phyloP scores from a whole-genome alignment of 768 basidiomycete species.

The Panaeolus papilionaceus region DNA sequence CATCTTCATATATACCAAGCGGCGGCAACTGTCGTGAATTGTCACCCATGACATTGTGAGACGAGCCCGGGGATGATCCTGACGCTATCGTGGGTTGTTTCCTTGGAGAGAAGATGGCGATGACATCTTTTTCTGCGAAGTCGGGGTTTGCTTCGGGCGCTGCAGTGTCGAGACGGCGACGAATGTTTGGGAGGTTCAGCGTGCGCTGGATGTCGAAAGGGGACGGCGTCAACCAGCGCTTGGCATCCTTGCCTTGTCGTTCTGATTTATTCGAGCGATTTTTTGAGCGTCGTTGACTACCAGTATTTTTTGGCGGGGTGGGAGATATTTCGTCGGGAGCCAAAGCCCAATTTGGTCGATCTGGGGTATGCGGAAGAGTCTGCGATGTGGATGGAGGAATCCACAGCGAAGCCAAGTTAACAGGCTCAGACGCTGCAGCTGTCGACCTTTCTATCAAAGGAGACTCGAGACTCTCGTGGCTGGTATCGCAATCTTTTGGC shows the following conservation, averaged over 20 bases:
- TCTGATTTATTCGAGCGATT: neutral
- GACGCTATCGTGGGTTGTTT: neutral
- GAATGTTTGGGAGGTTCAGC: neutral
- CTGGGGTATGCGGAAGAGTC: slow-evolving; percentile 30
- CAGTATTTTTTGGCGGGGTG: slow-evolving; percentile 1
- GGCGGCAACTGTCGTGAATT: neutral
- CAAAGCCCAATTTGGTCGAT: slow-evolving; percentile 42
- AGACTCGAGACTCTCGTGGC: neutral
- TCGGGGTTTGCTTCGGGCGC: neutral
- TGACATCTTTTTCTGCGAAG: neutral
- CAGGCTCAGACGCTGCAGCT: neutral
- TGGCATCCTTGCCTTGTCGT: neutral
- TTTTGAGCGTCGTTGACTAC: neutral
- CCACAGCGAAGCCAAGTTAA: neutral
- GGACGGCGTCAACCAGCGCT: neutral
- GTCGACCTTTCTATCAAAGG: neutral
- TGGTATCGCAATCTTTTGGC: neutral
- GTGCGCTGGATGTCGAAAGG: neutral
- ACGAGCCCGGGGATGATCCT: neutral
- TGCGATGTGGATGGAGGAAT: slow-evolving; percentile 7
- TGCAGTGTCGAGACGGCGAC: neutral
- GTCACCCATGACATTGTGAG: neutral
- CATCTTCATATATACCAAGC: neutral
- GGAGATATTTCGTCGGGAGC: slow-evolving; percentile 30
- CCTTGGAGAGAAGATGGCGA: neutral